Conservation (phyloP, 441 rosid genomes). For the Corymbia calophylla region DNA sequence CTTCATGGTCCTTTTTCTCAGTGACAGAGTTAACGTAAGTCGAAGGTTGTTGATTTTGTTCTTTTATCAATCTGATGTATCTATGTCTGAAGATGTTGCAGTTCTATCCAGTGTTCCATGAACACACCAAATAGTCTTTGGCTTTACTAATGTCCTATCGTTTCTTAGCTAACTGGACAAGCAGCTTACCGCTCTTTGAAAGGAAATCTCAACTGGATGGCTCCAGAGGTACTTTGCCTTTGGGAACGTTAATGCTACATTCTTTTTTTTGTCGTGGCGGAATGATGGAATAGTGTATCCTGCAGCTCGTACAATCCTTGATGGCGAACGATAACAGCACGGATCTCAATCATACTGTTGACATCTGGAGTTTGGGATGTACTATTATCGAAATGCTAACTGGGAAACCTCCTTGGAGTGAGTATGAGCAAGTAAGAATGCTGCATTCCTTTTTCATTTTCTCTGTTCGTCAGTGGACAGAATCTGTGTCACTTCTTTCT, state of each 20-base stretch:
- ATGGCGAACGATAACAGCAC: constrained; percentile 69
- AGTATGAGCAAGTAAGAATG: constrained; percentile 72
- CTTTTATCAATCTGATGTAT: neutral
- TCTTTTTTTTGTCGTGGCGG: neutral
- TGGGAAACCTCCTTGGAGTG: constrained; percentile 96
- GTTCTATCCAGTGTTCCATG: neutral
- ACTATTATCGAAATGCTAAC: constrained; percentile 87
- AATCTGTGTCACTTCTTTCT: neutral
- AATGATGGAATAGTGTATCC: neutral
- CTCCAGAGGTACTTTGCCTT: constrained; percentile 67
- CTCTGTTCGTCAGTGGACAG: neutral
- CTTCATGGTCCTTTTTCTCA: neutral
- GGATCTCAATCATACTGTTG: constrained; percentile 76
- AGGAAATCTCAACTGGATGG: constrained; percentile 96
- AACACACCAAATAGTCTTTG: neutral
- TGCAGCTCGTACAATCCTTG: constrained; percentile 83
- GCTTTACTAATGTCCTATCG: neutral
- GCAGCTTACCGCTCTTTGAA: constrained; percentile 70
- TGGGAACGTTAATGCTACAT: neutral
- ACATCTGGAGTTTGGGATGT: constrained; percentile 97
- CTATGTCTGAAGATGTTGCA: neutral
- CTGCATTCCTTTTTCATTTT: neutral
- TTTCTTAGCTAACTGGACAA: constrained; percentile 65
- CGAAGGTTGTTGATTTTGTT: neutral
- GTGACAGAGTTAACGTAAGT: neutral